Conservation (phyloP, 441 rosid species). For the Brassica balearica region DNA sequence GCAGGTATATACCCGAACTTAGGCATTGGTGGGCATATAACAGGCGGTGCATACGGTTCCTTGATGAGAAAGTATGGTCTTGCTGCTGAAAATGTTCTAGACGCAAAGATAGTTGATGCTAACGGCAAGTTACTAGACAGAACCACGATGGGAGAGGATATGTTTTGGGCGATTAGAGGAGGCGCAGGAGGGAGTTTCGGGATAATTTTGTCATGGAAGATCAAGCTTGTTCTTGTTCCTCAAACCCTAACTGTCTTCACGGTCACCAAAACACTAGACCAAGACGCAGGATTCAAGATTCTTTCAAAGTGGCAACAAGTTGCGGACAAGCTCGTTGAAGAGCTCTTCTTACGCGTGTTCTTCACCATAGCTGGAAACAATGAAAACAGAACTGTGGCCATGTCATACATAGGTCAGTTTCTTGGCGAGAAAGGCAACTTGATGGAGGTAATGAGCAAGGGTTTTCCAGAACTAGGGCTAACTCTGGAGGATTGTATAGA, state of each 20-base stretch:
- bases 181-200: constrained; percentile 77
- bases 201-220: constrained; percentile 63
- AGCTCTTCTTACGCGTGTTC: constrained; percentile 64
- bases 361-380: constrained; percentile 38
- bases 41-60: constrained; percentile 73
- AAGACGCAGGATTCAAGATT: constrained; percentile 44
- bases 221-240: constrained; percentile 64
- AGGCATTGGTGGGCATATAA: constrained; percentile 75
- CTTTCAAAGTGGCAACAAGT: constrained; percentile 66
- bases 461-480: constrained; percentile 66
- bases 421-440: constrained; percentile 55
- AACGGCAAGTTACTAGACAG: constrained; percentile 57
- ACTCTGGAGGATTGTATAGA: constrained; percentile 53
- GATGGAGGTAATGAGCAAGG: constrained; percentile 46
- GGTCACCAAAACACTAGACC: constrained; percentile 52
- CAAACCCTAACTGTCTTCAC: constrained; percentile 56
- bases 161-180: constrained; percentile 77
- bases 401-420: constrained; percentile 55
- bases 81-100: constrained; percentile 64
- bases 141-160: constrained; percentile 65
- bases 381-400: constrained; percentile 45
- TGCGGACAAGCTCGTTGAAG: constrained; percentile 55
- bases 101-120: constrained; percentile 62
- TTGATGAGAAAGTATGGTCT: constrained; percentile 78
- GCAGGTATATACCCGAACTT: constrained; percentile 66